Conservation (phyloP, 192 early-diverging fungal species). For the Coemansia sp. region DNA sequence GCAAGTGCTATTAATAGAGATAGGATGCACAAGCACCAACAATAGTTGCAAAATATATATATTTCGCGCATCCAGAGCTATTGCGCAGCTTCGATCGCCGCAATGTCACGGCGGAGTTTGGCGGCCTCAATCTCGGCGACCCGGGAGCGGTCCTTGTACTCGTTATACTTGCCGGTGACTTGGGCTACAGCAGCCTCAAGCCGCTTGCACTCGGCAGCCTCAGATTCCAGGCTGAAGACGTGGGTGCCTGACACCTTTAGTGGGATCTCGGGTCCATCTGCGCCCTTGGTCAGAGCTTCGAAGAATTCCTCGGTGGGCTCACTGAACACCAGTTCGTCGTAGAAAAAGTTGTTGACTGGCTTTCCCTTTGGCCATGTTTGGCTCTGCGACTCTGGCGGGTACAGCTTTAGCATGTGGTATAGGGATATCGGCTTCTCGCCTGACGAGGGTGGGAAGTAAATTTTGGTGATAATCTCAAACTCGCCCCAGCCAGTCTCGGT, state of each 20-base stretch:
- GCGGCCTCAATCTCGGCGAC: slow-evolving; percentile 56
- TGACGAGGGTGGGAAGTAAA: slow-evolving; percentile 76
- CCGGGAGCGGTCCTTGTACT: slow-evolving; percentile 52
- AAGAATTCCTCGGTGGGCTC: slow-evolving; percentile 81
- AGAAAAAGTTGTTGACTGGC: slow-evolving; percentile 57
- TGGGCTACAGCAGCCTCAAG: slow-evolving; percentile 64
- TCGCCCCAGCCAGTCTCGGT: slow-evolving; percentile 99
- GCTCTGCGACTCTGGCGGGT: slow-evolving; percentile 61
- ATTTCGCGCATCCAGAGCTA: neutral
- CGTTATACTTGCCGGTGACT: slow-evolving; percentile 62
- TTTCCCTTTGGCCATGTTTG: slow-evolving; percentile 55
- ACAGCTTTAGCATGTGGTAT: slow-evolving; percentile 90
- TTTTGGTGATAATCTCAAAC: slow-evolving; percentile 95
- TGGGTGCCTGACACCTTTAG: slow-evolving; percentile 50
- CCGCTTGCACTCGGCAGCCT: slow-evolving; percentile 70
- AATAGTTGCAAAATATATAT: neutral
- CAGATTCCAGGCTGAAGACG: slow-evolving; percentile 60
- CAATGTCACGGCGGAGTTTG: slow-evolving; percentile 54
- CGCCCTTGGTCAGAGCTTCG: slow-evolving; percentile 60
- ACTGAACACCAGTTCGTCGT: slow-evolving; percentile 69
- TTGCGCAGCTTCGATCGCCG: slow-evolving; percentile 42
- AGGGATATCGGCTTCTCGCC: slow-evolving; percentile 82
- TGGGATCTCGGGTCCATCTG: slow-evolving; percentile 56
- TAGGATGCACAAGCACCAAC: neutral
- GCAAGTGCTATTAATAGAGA: neutral